Evolutionary conservation across 352 stramenopile genomes (phyloP).

Genomic region (Thalassiosira mediterranea): DNA sequence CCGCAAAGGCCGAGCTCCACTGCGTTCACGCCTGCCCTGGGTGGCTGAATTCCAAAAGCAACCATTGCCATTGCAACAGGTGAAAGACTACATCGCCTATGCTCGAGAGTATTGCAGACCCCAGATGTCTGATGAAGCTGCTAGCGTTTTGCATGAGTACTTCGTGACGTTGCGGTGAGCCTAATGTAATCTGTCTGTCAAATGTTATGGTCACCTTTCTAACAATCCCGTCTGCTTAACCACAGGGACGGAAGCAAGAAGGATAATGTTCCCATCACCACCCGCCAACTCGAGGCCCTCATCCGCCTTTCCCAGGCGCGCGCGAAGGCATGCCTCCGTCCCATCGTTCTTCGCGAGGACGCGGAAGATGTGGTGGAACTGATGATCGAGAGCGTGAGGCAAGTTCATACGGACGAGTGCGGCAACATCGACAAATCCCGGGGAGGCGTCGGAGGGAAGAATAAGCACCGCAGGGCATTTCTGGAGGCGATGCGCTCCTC

Average conservation of each 20-base stretch:
- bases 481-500: conserved; percentile 44
- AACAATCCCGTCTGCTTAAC: neutral
- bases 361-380: conserved; percentile 96
- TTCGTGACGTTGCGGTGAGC: conserved; percentile 77
- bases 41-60: conserved; percentile 74
- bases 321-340: conserved; percentile 92
- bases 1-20: conserved; percentile 16
- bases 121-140: conserved; percentile 81
- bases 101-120: conserved; percentile 93
- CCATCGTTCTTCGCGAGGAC: conserved; percentile 92
- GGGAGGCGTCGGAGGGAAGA: conserved; percentile 66
- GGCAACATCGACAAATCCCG: conserved; percentile 86
- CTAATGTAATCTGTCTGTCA: no score
- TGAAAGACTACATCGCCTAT: conserved; percentile 98
- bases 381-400: conserved; percentile 92
- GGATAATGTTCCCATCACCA: conserved; percentile 87
- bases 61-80: conserved; percentile 84
- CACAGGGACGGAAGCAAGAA: conserved; percentile 38
- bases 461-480: conserved; percentile 61
- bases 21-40: conserved; percentile 68
- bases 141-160: conserved; percentile 81
- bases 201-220: no score
- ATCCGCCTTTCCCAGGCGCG: conserved; percentile 87
- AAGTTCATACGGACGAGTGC: conserved; percentile 89
- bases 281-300: conserved; percentile 93